Conservation (phyloP, 106 monocot genomes). For the Iris macrosiphon region DNA sequence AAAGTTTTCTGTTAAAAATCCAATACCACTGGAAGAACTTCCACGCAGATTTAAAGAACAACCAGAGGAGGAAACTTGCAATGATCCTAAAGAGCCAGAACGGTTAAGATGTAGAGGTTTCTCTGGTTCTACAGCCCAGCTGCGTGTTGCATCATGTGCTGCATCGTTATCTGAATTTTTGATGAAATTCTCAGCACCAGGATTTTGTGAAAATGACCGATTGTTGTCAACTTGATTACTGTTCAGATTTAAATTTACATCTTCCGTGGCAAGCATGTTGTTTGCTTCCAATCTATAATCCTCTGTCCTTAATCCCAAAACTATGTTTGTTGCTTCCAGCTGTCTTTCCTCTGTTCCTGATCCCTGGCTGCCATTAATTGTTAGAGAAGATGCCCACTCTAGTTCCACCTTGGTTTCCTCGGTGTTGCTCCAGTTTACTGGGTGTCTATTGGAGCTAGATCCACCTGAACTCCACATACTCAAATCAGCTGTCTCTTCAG, state of each 20-base stretch:
- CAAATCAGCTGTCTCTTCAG: constrained; percentile 7
- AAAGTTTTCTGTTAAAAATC: constrained; percentile 6
- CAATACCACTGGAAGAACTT: constrained; percentile 13
- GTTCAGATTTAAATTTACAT: constrained; percentile 33
- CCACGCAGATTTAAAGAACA: constrained; percentile 11
- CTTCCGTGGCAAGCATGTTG: constrained; percentile 16
- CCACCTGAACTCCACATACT: constrained; percentile 10
- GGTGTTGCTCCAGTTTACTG: not conserved
- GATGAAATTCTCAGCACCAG: not conserved
- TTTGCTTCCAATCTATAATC: constrained; percentile 21
- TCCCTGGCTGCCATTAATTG: constrained; percentile 1
- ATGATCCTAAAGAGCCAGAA: not conserved
- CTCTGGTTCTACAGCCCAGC: constrained; percentile 10
- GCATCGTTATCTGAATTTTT: constrained; percentile 5
- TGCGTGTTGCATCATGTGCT: constrained; percentile 1
- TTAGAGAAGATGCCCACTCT: constrained; percentile 9
- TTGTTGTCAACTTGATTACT: constrained; percentile 7
- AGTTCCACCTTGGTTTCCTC: constrained; percentile 17
- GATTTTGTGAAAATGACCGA: constrained; percentile 5
- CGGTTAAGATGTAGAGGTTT: not conserved
- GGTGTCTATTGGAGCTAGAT: constrained; percentile 5
- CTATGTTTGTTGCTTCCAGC: no score
- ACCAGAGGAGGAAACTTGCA: constrained; percentile 6
- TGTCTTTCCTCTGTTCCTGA: constrained; percentile 14
- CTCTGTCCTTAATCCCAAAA: no score